Conservation (phyloP, 2,329 filamentous ascomycete genomes). For the Chrysosporium queenslandicum region DNA sequence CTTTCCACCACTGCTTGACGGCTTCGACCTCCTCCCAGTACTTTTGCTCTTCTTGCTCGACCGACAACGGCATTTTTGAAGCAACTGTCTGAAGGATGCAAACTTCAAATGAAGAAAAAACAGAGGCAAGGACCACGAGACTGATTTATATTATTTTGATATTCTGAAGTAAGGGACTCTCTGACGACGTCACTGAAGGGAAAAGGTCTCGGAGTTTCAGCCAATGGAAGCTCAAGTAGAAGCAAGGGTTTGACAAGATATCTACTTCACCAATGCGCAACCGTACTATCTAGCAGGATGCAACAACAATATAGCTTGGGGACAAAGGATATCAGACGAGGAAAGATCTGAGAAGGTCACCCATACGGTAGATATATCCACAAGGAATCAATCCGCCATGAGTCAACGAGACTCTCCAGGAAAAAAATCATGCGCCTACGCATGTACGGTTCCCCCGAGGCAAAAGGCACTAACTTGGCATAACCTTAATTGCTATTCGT, state of each 20-base stretch:
- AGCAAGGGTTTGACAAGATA: neutral
- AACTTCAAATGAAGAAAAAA: slow-evolving; percentile 12
- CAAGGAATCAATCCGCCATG: slow-evolving; percentile 3
- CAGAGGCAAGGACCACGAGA: slow-evolving; percentile 16
- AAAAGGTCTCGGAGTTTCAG: neutral
- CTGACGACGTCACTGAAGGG: slow-evolving; percentile 6
- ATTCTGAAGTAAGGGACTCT: neutral
- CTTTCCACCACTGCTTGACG: slow-evolving; percentile 89
- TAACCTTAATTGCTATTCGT: slow-evolving; percentile 5
- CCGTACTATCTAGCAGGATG: neutral
- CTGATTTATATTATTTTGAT: slow-evolving; percentile 2
- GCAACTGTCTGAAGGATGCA: too few relatives aligned
- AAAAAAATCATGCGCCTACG: slow-evolving; percentile 10
- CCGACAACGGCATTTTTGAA: slow-evolving; percentile 33
- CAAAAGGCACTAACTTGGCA: slow-evolving; percentile 6
- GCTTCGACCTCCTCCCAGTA: slow-evolving; percentile 75
- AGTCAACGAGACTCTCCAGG: slow-evolving; percentile 2
- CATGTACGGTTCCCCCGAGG: slow-evolving; percentile 8
- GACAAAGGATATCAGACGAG: neutral
- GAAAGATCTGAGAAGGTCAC: neutral
- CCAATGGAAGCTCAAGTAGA: slow-evolving; percentile 7
- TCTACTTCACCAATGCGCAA: neutral
- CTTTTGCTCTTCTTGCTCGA: slow-evolving; percentile 60
- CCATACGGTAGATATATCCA: slow-evolving; percentile 3
- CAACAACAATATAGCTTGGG: neutral